Evolutionary conservation across 2,329 filamentous ascomycete species (phyloP).

Genomic region (Chaetomium sp.): DNA sequence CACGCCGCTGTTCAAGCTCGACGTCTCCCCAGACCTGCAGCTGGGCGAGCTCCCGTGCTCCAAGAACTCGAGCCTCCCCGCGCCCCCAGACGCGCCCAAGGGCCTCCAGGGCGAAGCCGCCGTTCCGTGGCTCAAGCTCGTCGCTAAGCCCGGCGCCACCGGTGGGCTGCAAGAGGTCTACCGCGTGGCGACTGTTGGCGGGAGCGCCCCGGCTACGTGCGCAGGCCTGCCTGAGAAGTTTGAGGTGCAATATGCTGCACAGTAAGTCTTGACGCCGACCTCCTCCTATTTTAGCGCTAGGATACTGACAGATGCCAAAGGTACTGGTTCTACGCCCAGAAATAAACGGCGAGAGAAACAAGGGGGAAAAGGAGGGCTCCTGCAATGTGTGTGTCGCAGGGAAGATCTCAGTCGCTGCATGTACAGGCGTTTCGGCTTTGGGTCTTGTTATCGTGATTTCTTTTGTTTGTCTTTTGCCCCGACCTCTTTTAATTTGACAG

Average conservation of each 20-base stretch:
- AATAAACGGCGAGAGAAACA: no score
- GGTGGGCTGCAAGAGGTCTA: conserved; percentile 69
- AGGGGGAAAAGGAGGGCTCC: no score
- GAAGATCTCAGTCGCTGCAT: no score
- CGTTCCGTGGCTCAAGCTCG: conserved; percentile 75
- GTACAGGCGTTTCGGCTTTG: no score
- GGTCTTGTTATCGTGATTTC: no score
- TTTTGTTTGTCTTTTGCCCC: no score
- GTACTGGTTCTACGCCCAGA: no score
- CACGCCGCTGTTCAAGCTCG: conserved; percentile 75
- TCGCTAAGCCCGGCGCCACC: conserved; percentile 47
- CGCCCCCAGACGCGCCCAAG: conserved; percentile 53
- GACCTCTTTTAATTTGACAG: no score
- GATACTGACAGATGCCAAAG: neutral
- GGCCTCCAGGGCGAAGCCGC: conserved; percentile 61
- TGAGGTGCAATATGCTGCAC: conserved; percentile 71
- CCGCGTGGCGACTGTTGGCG: conserved; percentile 76
- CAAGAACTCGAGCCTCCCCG: conserved; percentile 54
- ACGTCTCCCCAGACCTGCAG: conserved; percentile 43
- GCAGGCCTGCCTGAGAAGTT: conserved; percentile 57
- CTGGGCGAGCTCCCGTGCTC: conserved; percentile 57
- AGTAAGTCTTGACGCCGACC: conserved; percentile 52
- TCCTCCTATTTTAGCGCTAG: neutral
- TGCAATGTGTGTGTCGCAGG: no score
- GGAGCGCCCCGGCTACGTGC: conserved; percentile 68